Base-by-base conservation (phyloP, 2,329 filamentous ascomycete species). In the Hypoxylon sp. region DNA sequence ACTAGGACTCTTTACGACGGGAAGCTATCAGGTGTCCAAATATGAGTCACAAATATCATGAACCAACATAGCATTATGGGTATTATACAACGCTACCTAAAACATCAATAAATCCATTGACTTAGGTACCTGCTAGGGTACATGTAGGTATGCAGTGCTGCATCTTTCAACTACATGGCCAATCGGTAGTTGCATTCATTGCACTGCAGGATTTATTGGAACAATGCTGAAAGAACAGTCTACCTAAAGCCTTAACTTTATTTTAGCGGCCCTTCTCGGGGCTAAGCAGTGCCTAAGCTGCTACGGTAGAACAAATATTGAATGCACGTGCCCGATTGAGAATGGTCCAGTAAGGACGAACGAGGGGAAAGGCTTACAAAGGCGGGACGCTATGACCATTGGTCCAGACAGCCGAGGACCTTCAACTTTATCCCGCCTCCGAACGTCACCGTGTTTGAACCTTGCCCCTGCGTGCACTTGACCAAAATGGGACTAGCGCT, bases 401-500 rank as follows among this genome's bases (percentile, higher is more conserved):
- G n/a, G 26, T n/a, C 47, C 44, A 31, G 47, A 39, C 56, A 51
- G 33, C 48, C 57, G 33, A 62, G 50, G 13, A 63, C 24, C 14
- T 47, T 63, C 55, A 48, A 59, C 54, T 63, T 68, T 65, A 67
- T 57, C 64, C 65, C 58, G 55, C 54, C 52, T 54, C 57, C 44
- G 58, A 70, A 63, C 50, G 48, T 64, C 56, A 55, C 59, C 55
- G 55, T 61, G 63, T 65, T 58, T 65, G 42, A 67, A 65, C 69
- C 64, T 67, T 71, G 65, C 57, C 63, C 70, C 55, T 71, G 59
- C 39, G 59, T 63, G 35, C 31, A 51, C 72, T 70, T 73, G 51
- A 0, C 72, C 65, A 17, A 39, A 70, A 56, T 57, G 4, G 68
- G 74, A 50, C 61, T 76, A 76, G 74, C 39, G 67, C 14, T 47